Conservation (phyloP, 2,329 filamentous ascomycete species). For the Mycosphaerella sp. region DNA sequence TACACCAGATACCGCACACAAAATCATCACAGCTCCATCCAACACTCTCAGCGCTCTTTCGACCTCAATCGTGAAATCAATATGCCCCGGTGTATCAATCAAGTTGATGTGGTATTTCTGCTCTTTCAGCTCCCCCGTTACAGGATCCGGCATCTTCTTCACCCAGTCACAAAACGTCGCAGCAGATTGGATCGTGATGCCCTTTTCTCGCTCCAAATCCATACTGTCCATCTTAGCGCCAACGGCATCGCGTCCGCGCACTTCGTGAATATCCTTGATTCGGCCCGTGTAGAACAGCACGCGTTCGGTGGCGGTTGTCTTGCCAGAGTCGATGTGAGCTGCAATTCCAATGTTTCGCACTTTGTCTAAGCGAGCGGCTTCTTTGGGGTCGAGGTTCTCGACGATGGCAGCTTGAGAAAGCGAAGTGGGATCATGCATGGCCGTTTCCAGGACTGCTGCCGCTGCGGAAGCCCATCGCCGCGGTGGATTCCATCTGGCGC, state of each 20-base stretch:
- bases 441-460: constrained; percentile 47
- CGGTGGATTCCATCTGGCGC: constrained; percentile 10
- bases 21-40: constrained; percentile 96
- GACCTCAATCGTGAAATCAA: constrained; percentile 98
- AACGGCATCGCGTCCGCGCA: constrained; percentile 86
- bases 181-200: constrained; percentile 97
- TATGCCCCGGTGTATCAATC: constrained; percentile 97
- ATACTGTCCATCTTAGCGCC: constrained; percentile 99
- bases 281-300: constrained; percentile 97
- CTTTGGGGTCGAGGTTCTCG: constrained; percentile 71
- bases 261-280: constrained; percentile 95
- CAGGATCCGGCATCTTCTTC: constrained; percentile 53
- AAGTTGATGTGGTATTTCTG: constrained; percentile 96
- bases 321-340: constrained; percentile 96
- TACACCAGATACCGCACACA: constrained; percentile 94
- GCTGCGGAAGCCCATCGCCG: constrained; percentile 29
- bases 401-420: constrained; percentile 63
- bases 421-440: constrained; percentile 50
- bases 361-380: constrained; percentile 68
- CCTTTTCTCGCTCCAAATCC: constrained; percentile 97
- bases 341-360: constrained; percentile 98
- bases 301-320: constrained; percentile 93
- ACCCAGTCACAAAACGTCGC: constrained; percentile 97
- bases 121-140: constrained; percentile 65
- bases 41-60: constrained; percentile 90